Conservation (phyloP, 192 early-diverging fungal genomes). For the Dissophora ornata region DNA sequence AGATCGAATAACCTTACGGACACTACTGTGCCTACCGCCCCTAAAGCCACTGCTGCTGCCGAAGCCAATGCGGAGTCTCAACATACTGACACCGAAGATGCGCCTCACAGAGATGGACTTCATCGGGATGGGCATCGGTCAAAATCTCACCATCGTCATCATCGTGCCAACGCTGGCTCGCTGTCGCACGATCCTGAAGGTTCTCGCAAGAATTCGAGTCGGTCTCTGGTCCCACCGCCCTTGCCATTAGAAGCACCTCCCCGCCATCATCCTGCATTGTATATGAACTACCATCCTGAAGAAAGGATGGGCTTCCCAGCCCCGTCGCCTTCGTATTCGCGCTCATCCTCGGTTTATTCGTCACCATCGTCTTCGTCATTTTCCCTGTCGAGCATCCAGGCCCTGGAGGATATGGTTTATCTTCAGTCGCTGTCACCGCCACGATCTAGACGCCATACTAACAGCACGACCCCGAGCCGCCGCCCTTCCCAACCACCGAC, state of each 20-base stretch:
- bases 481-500: too few species aligned
- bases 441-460: constrained; percentile 4
- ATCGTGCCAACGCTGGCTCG: too few species aligned
- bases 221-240: constrained; percentile 22
- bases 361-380: constrained; percentile 8
- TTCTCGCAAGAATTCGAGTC: background rate
- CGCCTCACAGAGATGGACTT: too few species aligned
- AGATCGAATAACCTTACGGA: background rate
- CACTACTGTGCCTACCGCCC: too few species aligned
- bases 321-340: background rate
- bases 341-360: background rate
- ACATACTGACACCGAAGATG: too few species aligned
- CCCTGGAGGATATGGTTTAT: background rate
- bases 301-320: background rate
- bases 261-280: constrained; percentile 26
- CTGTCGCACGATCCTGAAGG: too few species aligned
- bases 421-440: background rate
- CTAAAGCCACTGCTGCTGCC: too few species aligned
- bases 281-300: constrained; percentile 16
- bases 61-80: too few species aligned
- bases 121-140: too few species aligned
- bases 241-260: constrained; percentile 37
- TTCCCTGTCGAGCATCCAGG: background rate
- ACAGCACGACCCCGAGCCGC: background rate
- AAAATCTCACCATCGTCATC: too few species aligned